Percentiles rank a stretch among this genome's conserved stretches.
phyloP scores from a whole-genome alignment of 192 early-diverging fungal genomes.

The Linnemannia schmuckeri region DNA sequence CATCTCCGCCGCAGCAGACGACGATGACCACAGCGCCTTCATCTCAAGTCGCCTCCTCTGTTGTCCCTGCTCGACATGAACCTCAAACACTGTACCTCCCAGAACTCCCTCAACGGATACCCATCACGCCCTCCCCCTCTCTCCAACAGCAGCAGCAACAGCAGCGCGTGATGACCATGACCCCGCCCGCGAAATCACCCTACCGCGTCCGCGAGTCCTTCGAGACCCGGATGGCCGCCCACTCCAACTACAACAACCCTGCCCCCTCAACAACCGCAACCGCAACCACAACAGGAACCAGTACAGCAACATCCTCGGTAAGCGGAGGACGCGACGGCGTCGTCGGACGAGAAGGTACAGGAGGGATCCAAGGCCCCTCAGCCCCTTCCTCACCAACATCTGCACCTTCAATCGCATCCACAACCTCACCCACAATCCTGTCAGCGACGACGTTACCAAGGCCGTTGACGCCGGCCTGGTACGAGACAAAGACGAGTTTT shows the following conservation, averaged over 20 bases:
- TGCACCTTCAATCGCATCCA: constrained; percentile 30
- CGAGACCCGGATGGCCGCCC: constrained; percentile 20
- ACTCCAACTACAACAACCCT: neutral
- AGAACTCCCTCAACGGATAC: neutral
- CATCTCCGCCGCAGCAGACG: neutral
- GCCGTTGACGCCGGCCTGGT: constrained; percentile 47
- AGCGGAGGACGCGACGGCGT: too few relatives aligned
- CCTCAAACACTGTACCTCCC: neutral
- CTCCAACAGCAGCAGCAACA: neutral
- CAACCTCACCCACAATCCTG: constrained; percentile 16
- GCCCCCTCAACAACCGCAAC: neutral
- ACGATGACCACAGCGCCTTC: neutral
- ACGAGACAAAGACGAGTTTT: constrained; percentile 46
- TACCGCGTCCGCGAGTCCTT: constrained; percentile 38
- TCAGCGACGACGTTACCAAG: constrained; percentile 36
- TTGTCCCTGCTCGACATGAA: neutral
- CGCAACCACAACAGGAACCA: neutral
- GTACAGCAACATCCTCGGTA: neutral
- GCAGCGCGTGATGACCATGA: constrained; percentile 10
- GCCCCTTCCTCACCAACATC: neutral
- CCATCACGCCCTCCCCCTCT: neutral
- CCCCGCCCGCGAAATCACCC: constrained; percentile 27
- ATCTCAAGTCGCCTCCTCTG: neutral
- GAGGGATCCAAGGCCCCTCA: neutral
- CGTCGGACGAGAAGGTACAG: neutral